phyloP scores from a whole-genome alignment of 768 basidiomycete genomes.

The Podaxis sp. region DNA sequence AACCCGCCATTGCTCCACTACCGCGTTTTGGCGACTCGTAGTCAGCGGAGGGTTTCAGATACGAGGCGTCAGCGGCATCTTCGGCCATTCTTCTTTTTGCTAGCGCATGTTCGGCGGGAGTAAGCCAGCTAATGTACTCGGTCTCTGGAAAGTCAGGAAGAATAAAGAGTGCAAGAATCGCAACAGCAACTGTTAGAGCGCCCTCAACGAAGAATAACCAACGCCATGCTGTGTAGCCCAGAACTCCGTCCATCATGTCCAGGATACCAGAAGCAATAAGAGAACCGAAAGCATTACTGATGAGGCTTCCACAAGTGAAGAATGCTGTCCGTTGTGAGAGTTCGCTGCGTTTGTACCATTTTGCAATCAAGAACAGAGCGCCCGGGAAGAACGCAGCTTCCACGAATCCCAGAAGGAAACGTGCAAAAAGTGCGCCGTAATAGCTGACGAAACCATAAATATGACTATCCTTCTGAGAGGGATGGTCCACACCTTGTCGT shows the following conservation, averaged over 20 bases:
- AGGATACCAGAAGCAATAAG: slow-evolving; percentile 78
- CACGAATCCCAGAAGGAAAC: slow-evolving; percentile 79
- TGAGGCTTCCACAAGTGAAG: slow-evolving; percentile 69
- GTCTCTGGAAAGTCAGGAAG: slow-evolving; percentile 75
- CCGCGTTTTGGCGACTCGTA: slow-evolving; percentile 21
- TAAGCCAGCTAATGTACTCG: slow-evolving; percentile 48
- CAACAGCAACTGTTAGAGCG: slow-evolving; percentile 48
- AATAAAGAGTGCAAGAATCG: slow-evolving; percentile 56
- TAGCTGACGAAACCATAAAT: slow-evolving; percentile 43
- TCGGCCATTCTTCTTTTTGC: slow-evolving; percentile 64
- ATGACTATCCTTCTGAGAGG: neutral
- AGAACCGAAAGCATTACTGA: slow-evolving; percentile 82
- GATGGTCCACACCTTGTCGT: slow-evolving; percentile 34
- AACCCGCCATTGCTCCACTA: slow-evolving; percentile 32
- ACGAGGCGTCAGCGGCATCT: slow-evolving; percentile 32
- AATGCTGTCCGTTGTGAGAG: slow-evolving; percentile 68
- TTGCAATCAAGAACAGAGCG: slow-evolving; percentile 60
- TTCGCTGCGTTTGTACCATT: slow-evolving; percentile 75
- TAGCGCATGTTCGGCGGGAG: slow-evolving; percentile 53
- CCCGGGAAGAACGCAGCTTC: slow-evolving; percentile 75
- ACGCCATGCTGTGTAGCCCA: slow-evolving; percentile 73
- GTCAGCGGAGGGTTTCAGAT: neutral
- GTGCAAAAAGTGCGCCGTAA: slow-evolving; percentile 58
- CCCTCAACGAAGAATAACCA: slow-evolving; percentile 79
- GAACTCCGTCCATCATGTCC: slow-evolving; percentile 64